Evolutionary conservation across 2,329 filamentous ascomycete species (phyloP).

Genomic region (Thielaviopsis cerberus): DNA sequence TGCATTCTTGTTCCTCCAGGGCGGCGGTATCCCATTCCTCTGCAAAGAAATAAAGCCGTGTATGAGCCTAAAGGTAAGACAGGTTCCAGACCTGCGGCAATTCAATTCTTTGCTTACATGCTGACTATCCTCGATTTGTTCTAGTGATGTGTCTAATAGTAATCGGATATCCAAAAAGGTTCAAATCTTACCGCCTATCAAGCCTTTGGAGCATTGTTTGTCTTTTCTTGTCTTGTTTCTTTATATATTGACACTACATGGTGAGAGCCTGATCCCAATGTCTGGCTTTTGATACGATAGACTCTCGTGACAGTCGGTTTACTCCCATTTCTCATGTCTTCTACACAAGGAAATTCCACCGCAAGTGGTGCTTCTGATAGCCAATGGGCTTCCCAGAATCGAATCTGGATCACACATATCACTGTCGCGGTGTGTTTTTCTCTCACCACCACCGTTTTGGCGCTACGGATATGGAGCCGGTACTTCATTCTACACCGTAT

Average conservation of each 20-base stretch:
- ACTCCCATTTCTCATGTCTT: neutral
- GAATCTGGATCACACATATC: constrained; percentile 11
- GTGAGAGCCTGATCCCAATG: too few relatives aligned
- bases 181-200: neutral
- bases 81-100: neutral
- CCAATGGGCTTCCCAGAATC: neutral
- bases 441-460: constrained; percentile 13
- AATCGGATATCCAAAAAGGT: neutral
- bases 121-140: neutral
- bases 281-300: too few relatives aligned
- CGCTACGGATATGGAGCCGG: constrained; percentile 15
- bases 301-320: neutral
- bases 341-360: neutral
- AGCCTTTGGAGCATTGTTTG: too few relatives aligned
- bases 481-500: constrained; percentile 15
- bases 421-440: constrained; percentile 13
- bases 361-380: neutral
- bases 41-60: neutral
- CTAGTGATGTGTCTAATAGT: neutral
- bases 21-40: neutral
- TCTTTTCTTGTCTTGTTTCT: too few relatives aligned
- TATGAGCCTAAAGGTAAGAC: neutral
- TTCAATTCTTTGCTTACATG: too few relatives aligned
- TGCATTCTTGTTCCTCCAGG: neutral
- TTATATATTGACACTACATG: too few relatives aligned